Evolutionary conservation across 306 rosid species (phyloP).

Genomic region (Inga laurina): DNA sequence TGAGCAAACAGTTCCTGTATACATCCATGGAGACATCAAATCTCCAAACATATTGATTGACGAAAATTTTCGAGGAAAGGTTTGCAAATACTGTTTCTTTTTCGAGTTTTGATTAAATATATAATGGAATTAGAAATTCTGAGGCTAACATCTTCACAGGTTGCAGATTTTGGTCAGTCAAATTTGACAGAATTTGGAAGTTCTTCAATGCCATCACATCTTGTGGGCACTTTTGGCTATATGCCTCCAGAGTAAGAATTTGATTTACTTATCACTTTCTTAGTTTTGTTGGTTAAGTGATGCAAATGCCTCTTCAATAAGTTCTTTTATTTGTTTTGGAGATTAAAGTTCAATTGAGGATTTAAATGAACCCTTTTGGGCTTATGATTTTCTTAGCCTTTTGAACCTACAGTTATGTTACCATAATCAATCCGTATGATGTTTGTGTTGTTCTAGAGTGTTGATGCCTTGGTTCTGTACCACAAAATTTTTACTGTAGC

Average conservation of each 20-base stretch:
- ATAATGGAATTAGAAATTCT: neutral
- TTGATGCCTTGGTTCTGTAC: neutral
- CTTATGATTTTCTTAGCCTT: neutral
- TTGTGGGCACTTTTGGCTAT: conserved; percentile 81
- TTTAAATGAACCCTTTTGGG: neutral
- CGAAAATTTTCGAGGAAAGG: conserved; percentile 73
- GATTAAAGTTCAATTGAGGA: neutral
- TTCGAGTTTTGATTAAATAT: neutral
- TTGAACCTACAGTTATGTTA: neutral
- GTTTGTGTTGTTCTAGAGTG: neutral
- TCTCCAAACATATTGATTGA: conserved; percentile 77
- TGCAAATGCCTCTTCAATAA: neutral
- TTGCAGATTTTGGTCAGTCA: conserved; percentile 81
- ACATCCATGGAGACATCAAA: conserved; percentile 78
- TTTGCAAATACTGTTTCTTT: conserved; percentile 23
- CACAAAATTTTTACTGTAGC: neutral
- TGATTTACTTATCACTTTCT: neutral
- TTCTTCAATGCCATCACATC: conserved; percentile 60
- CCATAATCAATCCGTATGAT: neutral
- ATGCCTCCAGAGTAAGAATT: conserved; percentile 76
- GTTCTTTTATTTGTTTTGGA: neutral
- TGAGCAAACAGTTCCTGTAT: conserved; percentile 83
- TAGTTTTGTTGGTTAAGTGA: conserved; percentile 1
- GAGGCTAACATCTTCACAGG: conserved; percentile 42
- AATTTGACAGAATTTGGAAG: conserved; percentile 62